phyloP scores from a whole-genome alignment of 208 protist genomes.

The Sergeia podlipaevii region DNA sequence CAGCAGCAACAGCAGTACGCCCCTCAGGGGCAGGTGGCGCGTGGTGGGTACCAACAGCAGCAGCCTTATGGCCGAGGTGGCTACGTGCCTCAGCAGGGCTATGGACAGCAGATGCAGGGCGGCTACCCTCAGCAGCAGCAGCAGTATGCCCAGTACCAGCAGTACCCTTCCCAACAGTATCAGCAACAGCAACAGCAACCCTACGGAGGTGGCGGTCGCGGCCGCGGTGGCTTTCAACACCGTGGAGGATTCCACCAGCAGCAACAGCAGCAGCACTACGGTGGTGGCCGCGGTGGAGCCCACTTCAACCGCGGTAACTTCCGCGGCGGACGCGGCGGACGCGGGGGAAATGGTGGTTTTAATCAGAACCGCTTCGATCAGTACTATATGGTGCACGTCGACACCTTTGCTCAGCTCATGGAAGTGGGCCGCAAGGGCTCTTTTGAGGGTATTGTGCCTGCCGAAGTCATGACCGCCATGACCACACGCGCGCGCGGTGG shows the following conservation, averaged over 20 bases:
- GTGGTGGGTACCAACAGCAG: not conserved
- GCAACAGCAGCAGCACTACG: constrained; percentile 16
- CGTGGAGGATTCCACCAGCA: constrained; percentile 14
- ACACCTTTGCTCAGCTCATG: constrained; percentile 63
- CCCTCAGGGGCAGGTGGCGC: no score
- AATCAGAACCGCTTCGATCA: constrained; percentile 28
- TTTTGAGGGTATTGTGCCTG: constrained; percentile 37
- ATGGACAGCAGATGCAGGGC: not conserved
- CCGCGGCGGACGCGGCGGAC: constrained; percentile 18
- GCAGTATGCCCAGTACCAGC: not conserved
- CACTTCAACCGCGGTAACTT: constrained; percentile 3
- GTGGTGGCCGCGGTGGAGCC: not conserved
- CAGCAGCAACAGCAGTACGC: no score
- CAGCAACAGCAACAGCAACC: constrained; percentile 6
- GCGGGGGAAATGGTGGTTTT: constrained; percentile 11
- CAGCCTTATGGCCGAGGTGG: not conserved
- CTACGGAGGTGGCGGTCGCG: not conserved
- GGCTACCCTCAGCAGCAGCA: constrained; percentile 10
- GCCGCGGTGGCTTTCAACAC: constrained; percentile 3
- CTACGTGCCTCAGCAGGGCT: not conserved
- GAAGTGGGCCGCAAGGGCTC: constrained; percentile 53
- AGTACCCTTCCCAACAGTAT: constrained; percentile 6
- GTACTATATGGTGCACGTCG: constrained; percentile 68
- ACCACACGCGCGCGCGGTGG: constrained; percentile 19
- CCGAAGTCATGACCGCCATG: constrained; percentile 29